Evolutionary conservation across 176 grass and related monocot species (phyloP).

Genomic region (Cocos nucifera): DNA sequence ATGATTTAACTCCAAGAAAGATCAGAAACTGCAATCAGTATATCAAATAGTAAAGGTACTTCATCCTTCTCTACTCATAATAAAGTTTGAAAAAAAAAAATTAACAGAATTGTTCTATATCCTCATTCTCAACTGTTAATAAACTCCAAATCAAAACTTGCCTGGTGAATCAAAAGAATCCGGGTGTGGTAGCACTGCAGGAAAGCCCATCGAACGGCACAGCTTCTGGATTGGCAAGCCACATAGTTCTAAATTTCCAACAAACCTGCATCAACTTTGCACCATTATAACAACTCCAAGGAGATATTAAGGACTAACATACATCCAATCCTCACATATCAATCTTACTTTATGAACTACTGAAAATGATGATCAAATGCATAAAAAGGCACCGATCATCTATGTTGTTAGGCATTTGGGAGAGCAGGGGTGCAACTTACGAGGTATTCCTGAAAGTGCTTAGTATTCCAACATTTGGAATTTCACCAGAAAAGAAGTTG

Average conservation of each 20-base stretch:
- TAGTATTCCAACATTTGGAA: conserved; percentile 77
- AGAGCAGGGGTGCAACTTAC: conserved; percentile 29
- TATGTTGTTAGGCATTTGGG: not conserved
- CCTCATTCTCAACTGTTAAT: too few species aligned
- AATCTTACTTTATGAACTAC: too few species aligned
- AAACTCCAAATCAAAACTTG: conserved; percentile 15
- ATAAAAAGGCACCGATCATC: too few species aligned
- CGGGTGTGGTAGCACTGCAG: conserved; percentile 67
- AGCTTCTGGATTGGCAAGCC: conserved; percentile 69
- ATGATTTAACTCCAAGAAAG: not conserved
- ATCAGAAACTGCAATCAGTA: not conserved
- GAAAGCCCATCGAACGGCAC: conserved; percentile 78
- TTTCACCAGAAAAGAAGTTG: conserved; percentile 94
- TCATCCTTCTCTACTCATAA: too few species aligned
- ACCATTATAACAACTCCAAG: conserved; percentile 8
- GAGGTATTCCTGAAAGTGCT: conserved; percentile 85
- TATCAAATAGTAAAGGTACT: not conserved
- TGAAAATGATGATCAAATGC: too few species aligned
- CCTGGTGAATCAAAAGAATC: conserved; percentile 60
- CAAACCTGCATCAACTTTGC: conserved; percentile 46
- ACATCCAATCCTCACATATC: too few species aligned
- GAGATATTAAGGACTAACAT: too few species aligned
- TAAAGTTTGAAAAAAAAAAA: too few species aligned
- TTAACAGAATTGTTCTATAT: too few species aligned
- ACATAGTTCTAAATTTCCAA: conserved; percentile 95